These are phyloP conservation scores for Lipomyces yamanashiensis DNA, from an alignment of 805 yeast species.

Conservation along the genomic window DNA sequence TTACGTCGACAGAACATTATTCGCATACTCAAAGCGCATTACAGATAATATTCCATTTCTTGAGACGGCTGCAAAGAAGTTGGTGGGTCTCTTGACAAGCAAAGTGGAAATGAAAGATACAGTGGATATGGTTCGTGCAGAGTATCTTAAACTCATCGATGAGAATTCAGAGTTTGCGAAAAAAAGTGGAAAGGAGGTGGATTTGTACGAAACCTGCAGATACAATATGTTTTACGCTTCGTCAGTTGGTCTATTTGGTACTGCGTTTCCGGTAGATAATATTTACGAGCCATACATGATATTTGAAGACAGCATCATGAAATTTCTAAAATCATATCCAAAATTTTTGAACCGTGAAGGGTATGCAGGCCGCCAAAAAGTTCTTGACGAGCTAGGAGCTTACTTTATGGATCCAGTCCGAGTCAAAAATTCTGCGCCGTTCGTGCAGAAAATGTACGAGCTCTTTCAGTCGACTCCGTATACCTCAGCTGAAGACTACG, in stretches of 20 bases:
- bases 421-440: conserved; percentile 14
- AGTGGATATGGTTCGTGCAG: neutral
- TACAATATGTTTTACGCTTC: conserved; percentile 18
- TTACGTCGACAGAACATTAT: conserved; percentile 6
- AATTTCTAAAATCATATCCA: conserved; percentile 23
- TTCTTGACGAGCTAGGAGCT: conserved; percentile 18
- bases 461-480: neutral
- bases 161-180: neutral
- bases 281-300: conserved; percentile 13
- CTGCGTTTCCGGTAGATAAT: conserved; percentile 21
- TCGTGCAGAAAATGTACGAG: conserved; percentile 7
- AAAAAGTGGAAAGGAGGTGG: neutral
- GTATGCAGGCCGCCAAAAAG: conserved; percentile 21
- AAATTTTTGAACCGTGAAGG: conserved; percentile 19
- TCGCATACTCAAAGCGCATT: conserved; percentile 11
- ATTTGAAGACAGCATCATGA: conserved; percentile 26
- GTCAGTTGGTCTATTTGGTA: conserved; percentile 27
- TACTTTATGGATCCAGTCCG: conserved; percentile 11
- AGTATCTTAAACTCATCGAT: neutral
- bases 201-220: conserved; percentile 12
- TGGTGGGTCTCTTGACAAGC: conserved; percentile 2
- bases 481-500: conserved; percentile 17
- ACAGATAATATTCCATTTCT: conserved; percentile 5
- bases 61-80: conserved; percentile 1
- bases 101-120: conserved; percentile 3